A percentile compares a stretch with the other conserved stretches of the same genome.
phyloP scores from a whole-genome alignment of 306 rosid species.

The Dicorynia guianensis region DNA sequence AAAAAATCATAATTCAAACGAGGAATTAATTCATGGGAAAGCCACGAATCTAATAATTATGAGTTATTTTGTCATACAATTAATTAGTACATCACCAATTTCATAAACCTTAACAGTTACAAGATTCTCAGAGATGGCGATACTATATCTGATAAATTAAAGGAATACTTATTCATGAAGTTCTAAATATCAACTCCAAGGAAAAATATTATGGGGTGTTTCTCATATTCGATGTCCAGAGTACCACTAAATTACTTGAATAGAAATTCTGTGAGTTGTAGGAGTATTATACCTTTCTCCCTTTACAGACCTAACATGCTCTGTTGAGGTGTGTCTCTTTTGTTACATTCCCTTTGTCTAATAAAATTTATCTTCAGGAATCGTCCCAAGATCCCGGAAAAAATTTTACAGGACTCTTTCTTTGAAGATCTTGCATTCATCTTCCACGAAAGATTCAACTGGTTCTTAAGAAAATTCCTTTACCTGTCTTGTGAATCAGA shows the following conservation, averaged over 20 bases:
- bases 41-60: no score
- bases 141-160: background rate
- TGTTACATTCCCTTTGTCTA: background rate
- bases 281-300: background rate
- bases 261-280: background rate
- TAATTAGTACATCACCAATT: no score
- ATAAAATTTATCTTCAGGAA: slow-evolving; percentile 50
- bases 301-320: background rate
- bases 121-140: background rate
- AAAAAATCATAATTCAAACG: no score
- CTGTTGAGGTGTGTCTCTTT: background rate
- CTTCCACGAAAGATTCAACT: slow-evolving; percentile 60
- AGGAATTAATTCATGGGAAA: no score
- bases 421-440: slow-evolving; percentile 60
- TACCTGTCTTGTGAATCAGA: slow-evolving; percentile 68
- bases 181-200: background rate
- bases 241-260: no score
- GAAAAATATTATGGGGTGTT: background rate
- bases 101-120: background rate
- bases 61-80: background rate
- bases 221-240: background rate
- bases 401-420: slow-evolving; percentile 57
- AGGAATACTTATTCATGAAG: background rate
- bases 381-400: slow-evolving; percentile 63
- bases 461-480: slow-evolving; percentile 47